Base-by-base conservation (phyloP, 2,329 filamentous ascomycete species). In the Didymosphaeria variabile region DNA sequence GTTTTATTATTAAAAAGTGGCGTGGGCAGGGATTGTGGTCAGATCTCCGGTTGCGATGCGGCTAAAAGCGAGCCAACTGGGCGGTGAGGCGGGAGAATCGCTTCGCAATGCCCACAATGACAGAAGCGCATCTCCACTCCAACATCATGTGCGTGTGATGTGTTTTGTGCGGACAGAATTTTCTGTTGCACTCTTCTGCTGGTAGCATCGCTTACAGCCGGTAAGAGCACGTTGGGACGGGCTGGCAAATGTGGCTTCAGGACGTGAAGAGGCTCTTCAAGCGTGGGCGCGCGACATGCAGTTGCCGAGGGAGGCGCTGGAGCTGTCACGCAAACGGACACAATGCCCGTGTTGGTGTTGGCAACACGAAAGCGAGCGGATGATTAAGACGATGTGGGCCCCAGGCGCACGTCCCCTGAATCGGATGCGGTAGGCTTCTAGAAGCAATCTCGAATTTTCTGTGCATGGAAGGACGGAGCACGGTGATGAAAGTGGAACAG, bases 11-110 rank as follows among this genome's bases (percentile, higher is more conserved):
- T 15, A 21, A 32, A 55, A 15, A 44, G 59, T 65, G 62, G 60
- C 60, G 60, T 57, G 61, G 62, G 61, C 61, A 56, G 42, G 34
- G 53, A 36, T 55, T 55, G n/a, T 57, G 55, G 47, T 55, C 57
- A 63, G 61, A 64, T 64, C 54, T 59, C 56, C 54, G 60, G 63
- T 61, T 67, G 67, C 63, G 67, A 71, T 70, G 71, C 66, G 70
- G 64, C 69, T 71, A 65, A 67, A 70, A 60, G 58, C 62, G 57
- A 67, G 61, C 64, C 67, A 67, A 74, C 66, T 64, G 69, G 69
- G 73, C 74, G 72, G 74, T 75, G 72, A 75, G 60, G 59, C 57
- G 68, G 65, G 62, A 67, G 64, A 69, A 69, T 66, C 57, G 58
- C 60, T 57, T 45, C 50, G 42, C 60, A 58, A 57, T 55, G 53